phyloP scores from a whole-genome alignment of 495 filamentous ascomycete species.

The Pseudoneurospora amorphoporcata region DNA sequence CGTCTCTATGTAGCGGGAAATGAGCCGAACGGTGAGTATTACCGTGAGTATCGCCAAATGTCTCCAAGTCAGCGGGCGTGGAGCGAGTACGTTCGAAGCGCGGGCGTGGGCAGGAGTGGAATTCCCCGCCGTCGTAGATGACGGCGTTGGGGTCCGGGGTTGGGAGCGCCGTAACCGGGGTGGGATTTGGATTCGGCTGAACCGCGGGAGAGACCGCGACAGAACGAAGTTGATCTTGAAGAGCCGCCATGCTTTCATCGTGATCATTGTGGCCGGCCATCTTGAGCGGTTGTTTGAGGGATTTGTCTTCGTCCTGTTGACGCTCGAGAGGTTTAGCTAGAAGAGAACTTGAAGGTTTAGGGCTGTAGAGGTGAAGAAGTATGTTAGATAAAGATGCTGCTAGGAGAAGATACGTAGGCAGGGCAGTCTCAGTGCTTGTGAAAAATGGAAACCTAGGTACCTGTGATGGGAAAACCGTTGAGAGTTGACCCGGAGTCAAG shows the following conservation, averaged over 20 bases:
- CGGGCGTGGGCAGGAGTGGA: neutral
- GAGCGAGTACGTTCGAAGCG: neutral
- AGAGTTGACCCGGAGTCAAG: neutral
- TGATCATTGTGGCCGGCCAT: neutral
- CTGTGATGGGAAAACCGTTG: neutral
- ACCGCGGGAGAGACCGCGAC: neutral
- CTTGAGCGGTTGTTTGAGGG: neutral
- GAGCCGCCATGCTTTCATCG: neutral
- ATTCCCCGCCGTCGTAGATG: too few relatives aligned
- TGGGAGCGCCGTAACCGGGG: neutral
- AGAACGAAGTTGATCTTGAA: neutral
- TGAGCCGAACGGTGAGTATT: neutral
- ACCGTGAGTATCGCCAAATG: neutral
- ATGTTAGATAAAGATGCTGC: neutral
- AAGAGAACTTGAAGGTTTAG: neutral
- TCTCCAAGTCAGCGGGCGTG: neutral
- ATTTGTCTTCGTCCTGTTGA: neutral
- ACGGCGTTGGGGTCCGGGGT: neutral
- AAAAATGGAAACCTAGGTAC: neutral
- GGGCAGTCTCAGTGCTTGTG: neutral
- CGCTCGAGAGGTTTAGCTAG: neutral
- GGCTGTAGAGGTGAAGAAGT: neutral
- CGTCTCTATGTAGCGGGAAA: neutral
- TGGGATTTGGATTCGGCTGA: neutral
- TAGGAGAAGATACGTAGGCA: neutral